phyloP scores from a whole-genome alignment of 2,329 filamentous ascomycete genomes.

The Colletotrichum costaricense region DNA sequence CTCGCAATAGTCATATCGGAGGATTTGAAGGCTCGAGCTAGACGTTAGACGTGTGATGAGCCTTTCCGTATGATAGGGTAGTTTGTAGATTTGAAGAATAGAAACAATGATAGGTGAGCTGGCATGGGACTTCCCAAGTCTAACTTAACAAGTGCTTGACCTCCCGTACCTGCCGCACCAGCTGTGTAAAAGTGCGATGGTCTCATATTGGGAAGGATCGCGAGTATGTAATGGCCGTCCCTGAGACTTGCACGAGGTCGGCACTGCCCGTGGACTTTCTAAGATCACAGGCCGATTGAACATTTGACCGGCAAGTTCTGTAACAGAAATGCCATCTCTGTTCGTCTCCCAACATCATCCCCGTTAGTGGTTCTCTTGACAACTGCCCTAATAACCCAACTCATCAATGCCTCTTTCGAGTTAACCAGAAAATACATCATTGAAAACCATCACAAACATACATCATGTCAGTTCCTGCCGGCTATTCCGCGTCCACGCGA shows the following conservation, averaged over 20 bases:
- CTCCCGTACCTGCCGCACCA: neutral
- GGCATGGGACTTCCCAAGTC: neutral
- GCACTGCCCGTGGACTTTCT: neutral
- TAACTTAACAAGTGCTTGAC: neutral
- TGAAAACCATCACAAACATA: neutral
- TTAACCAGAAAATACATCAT: neutral
- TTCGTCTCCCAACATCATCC: neutral
- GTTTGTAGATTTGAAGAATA: too few species aligned
- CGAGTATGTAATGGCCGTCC: neutral
- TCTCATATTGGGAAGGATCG: neutral
- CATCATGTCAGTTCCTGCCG: neutral
- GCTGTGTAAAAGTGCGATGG: neutral
- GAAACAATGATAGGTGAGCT: neutral
- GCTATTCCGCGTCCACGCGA: neutral
- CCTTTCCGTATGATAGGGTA: too few species aligned
- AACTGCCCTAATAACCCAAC: neutral
- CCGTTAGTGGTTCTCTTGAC: neutral
- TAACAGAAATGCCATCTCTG: neutral
- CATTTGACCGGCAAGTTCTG: neutral
- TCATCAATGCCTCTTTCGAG: accelerated
- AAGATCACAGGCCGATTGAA: too few species aligned
- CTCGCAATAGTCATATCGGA: too few species aligned
- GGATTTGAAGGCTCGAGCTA: too few species aligned
- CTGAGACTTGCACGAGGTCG: neutral
- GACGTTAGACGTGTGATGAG: too few species aligned